Evolutionary conservation across 768 basidiomycete species (phyloP), one percentile per base, ranked within the genome.

Genomic region (Mycena sanguinolenta): DNA sequence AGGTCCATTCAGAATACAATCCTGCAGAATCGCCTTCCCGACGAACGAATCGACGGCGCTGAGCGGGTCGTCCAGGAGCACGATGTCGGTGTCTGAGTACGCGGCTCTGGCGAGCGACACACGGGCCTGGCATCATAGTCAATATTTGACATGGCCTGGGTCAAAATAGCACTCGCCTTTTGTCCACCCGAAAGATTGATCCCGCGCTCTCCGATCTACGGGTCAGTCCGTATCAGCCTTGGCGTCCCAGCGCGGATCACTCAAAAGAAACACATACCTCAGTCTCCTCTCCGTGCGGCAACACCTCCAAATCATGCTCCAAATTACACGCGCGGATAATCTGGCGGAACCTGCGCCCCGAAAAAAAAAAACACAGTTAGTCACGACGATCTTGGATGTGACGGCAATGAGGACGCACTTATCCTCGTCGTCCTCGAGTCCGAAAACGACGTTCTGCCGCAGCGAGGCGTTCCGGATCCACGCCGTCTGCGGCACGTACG

Each of bases 11-110:
- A 88, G 79, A 7, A 93, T 76, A 73, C 91, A 92, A 46, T 91
- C 81, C 23, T 92, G 87, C 5, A 93, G 73, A 58, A 93, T 87
- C 34, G 84, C 84, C 72, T 90, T 89, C 13, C 91, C 91, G 6
- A 95, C 93, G 72, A 92, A 89, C 0, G 92, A 88, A 71, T 95
- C 94, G 10, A 95, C 90, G 0, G 94, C 93, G 39, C 90, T 89
- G 38, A 95, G 86, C 19, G 94, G 92, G 76, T 96, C 95, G 75
- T 96, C 94, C 34, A 95, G 84, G 17, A 95, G 86, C 49, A 94
- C 89, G 62, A 95, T 85, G 66, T 94, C 91, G 1, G 91, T 85
- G 0, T 85, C 81, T 4, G 92, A 90, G 75, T 95, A 96, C 1
- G 91, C 91, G 0, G 93, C 93, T 28, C 95, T 83, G 0, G 94